These are phyloP conservation scores for Agaricus sinodeliciosus DNA, from an alignment of 768 basidiomycete species.

Conservation along the genomic window DNA sequence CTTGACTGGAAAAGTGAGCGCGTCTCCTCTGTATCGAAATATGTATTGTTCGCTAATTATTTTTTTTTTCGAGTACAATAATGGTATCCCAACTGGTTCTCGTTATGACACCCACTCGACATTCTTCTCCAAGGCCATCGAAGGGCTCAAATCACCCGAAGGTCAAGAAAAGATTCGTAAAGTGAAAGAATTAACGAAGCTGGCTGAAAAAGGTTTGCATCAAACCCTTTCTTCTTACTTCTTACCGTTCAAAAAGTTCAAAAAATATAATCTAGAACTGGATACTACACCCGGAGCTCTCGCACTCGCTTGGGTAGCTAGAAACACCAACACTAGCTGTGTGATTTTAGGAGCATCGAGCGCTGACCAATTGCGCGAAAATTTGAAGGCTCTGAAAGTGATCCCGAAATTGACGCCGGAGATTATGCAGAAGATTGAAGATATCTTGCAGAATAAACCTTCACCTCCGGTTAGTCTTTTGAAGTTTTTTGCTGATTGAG, in stretches of 20 bases:
- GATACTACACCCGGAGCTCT: slow-evolving; percentile 55
- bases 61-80: slow-evolving; percentile 57
- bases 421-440: slow-evolving; percentile 60
- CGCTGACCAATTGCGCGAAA: slow-evolving; percentile 57
- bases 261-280: slow-evolving; percentile 33
- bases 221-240: background rate
- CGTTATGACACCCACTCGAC: slow-evolving; percentile 53
- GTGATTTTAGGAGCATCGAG: slow-evolving; percentile 64
- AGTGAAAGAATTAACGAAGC: slow-evolving; percentile 56
- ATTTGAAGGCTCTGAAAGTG: slow-evolving; percentile 66
- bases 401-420: slow-evolving; percentile 66
- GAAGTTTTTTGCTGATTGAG: background rate
- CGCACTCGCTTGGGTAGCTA: slow-evolving; percentile 72
- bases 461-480: slow-evolving; percentile 27
- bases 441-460: slow-evolving; percentile 52
- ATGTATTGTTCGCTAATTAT: background rate
- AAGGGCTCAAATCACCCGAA: slow-evolving; percentile 46
- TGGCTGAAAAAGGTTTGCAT: slow-evolving; percentile 49
- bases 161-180: slow-evolving; percentile 68
- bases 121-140: slow-evolving; percentile 49
- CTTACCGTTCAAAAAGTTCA: background rate
- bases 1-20: slow-evolving; percentile 65
- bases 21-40: background rate
- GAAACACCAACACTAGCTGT: slow-evolving; percentile 57
- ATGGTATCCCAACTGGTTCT: slow-evolving; percentile 68